A percentile compares a stretch with the other conserved stretches of the same genome.
These are phyloP conservation scores for Annulohypoxylon bovei DNA, from an alignment of 495 filamentous ascomycete species.

Conservation along the genomic window DNA sequence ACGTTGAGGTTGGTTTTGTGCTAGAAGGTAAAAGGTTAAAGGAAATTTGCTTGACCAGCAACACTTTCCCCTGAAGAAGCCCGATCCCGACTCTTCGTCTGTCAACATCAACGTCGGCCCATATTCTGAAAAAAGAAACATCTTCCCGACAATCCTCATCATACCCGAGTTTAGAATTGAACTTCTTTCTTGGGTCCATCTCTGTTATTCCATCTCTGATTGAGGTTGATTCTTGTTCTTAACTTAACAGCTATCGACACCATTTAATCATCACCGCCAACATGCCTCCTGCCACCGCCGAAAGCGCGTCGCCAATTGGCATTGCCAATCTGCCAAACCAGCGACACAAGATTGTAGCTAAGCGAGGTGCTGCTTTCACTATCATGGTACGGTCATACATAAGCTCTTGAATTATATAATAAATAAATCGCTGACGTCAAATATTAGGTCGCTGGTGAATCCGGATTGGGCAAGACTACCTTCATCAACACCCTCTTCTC, in stretches of 20 bases:
- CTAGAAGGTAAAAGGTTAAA: constrained; percentile 1
- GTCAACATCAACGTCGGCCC: constrained; percentile 39
- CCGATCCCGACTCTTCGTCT: constrained; percentile 19
- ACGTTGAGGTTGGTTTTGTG: constrained; percentile 31
- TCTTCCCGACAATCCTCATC: constrained; percentile 8
- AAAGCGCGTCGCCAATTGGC: constrained; percentile 94
- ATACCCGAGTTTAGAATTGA: constrained; percentile 13
- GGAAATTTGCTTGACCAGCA: constrained; percentile 42
- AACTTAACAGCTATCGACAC: constrained; percentile 22
- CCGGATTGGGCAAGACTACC: constrained; percentile 97
- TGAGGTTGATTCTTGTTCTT: constrained; percentile 43
- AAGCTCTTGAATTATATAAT: neutral
- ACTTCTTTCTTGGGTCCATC: constrained; percentile 25
- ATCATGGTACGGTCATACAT: constrained; percentile 79
- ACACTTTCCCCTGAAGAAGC: constrained; percentile 40
- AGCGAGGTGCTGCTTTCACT: constrained; percentile 97
- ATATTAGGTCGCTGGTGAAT: constrained; percentile 92
- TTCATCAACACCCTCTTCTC: constrained; percentile 99
- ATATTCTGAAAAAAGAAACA: constrained; percentile 14
- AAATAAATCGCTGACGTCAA: constrained; percentile 48
- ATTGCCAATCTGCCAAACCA: constrained; percentile 99
- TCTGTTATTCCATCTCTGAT: constrained; percentile 12
- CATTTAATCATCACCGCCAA: constrained; percentile 55
- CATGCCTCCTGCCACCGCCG: constrained; percentile 79
- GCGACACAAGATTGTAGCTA: constrained; percentile 99